These are phyloP conservation scores for Fusarium dlaminii DNA, from an alignment of 2,329 filamentous ascomycete species.

Conservation along the genomic window DNA sequence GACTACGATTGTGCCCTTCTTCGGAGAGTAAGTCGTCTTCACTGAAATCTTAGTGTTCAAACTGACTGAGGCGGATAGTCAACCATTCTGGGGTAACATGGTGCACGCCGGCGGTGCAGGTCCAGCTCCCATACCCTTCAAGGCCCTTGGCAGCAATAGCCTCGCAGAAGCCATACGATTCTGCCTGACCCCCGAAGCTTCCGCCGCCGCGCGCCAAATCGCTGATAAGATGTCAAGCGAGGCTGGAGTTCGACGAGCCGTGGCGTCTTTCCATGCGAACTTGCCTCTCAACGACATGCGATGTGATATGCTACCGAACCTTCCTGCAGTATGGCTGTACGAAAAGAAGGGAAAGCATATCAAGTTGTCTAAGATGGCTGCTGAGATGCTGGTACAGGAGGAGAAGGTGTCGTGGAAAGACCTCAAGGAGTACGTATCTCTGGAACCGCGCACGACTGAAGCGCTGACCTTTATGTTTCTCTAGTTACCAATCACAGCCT, in stretches of 20 bases:
- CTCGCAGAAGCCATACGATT: slow-evolving; percentile 19
- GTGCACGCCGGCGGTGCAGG: slow-evolving; percentile 18
- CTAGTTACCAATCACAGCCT: background rate
- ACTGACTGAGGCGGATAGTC: background rate
- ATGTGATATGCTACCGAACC: slow-evolving; percentile 21
- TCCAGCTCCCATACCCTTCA: slow-evolving; percentile 22
- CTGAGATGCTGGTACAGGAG: slow-evolving; percentile 13
- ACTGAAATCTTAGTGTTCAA: no score
- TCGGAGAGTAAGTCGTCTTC: slow-evolving; percentile 59
- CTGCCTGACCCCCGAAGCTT: slow-evolving; percentile 16
- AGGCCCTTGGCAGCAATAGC: slow-evolving; percentile 8
- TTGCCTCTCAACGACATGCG: slow-evolving; percentile 28
- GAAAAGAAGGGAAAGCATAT: slow-evolving; percentile 6
- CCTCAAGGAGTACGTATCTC: no score
- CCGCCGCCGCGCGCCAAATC: slow-evolving; percentile 1
- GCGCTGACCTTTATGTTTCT: background rate
- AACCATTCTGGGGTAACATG: slow-evolving; percentile 38
- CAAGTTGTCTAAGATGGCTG: slow-evolving; percentile 25
- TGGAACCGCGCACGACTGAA: no score
- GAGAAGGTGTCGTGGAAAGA: slow-evolving; percentile 23
- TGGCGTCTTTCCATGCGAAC: slow-evolving; percentile 36
- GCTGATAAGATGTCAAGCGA: slow-evolving; percentile 27
- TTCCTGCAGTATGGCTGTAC: slow-evolving; percentile 11
- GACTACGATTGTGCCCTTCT: slow-evolving; percentile 79
- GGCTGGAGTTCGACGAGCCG: slow-evolving; percentile 25